Percentiles rank a stretch among this genome's conserved stretches.
phyloP scores from a whole-genome alignment of 305 asterid species.

The Ajuga reptans region DNA sequence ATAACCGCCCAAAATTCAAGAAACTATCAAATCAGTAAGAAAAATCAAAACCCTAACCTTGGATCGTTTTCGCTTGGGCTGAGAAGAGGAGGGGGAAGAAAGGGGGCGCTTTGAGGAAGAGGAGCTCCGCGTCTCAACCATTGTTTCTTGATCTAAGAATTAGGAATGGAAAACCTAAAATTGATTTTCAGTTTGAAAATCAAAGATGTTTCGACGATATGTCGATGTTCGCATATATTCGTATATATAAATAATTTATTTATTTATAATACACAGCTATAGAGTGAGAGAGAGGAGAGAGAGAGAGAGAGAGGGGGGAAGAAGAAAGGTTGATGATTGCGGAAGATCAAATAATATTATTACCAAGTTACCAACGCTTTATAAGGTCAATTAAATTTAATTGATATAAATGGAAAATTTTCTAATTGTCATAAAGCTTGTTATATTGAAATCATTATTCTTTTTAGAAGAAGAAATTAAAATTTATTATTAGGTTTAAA shows the following conservation, averaged over 20 bases:
- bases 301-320: background rate
- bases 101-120: constrained; percentile 53
- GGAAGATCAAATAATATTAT: constrained; percentile 16
- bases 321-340: constrained; percentile 28
- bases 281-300: background rate
- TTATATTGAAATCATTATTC: too few species aligned
- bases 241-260: background rate
- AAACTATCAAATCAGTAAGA: background rate
- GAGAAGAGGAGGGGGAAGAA: constrained; percentile 43
- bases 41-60: constrained; percentile 39
- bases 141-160: constrained; percentile 28
- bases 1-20: constrained; percentile 19
- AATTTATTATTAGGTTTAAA: too few species aligned
- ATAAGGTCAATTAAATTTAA: background rate
- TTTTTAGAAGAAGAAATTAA: too few species aligned
- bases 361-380: background rate
- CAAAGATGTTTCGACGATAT: constrained; percentile 14
- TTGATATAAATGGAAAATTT: background rate
- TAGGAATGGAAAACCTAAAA: constrained; percentile 3
- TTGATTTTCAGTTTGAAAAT: constrained; percentile 24
- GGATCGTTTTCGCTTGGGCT: constrained; percentile 51
- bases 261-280: background rate
- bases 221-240: background rate
- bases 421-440: background rate
- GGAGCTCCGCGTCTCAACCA: constrained; percentile 66